Evolutionary conservation across 257 asterid species (phyloP).

Genomic region (Leonotis leonurus): DNA sequence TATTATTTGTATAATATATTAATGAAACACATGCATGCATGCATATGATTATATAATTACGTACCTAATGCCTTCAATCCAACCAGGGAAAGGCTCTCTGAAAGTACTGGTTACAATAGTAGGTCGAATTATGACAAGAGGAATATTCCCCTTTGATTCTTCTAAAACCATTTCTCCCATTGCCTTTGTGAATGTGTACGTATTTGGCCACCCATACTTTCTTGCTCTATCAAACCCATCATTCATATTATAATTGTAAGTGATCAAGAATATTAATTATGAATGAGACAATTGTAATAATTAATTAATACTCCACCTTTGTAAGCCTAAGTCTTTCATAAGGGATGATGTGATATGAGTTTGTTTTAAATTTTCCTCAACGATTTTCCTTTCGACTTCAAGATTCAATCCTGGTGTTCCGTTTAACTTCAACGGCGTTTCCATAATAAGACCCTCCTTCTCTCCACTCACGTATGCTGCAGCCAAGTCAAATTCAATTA

Average conservation of each 20-base stretch:
- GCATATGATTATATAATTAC: not conserved
- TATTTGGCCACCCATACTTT: slow-evolving; percentile 58
- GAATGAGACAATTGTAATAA: too few species aligned
- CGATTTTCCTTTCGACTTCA: slow-evolving; percentile 14
- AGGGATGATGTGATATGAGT: slow-evolving; percentile 5
- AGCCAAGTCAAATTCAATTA: too few species aligned
- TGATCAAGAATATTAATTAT: not conserved
- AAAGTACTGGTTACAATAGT: slow-evolving; percentile 49
- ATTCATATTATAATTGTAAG: too few species aligned
- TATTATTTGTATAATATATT: too few species aligned
- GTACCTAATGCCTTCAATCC: slow-evolving; percentile 58
- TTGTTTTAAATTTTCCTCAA: slow-evolving; percentile 12
- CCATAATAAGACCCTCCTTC: slow-evolving; percentile 30
- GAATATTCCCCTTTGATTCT: slow-evolving; percentile 12
- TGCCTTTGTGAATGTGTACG: slow-evolving; percentile 53
- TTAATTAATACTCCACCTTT: too few species aligned
- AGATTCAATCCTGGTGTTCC: slow-evolving; percentile 27
- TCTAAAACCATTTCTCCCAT: slow-evolving; percentile 65
- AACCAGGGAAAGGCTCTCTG: slow-evolving; percentile 56
- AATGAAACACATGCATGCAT: not conserved
- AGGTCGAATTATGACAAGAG: slow-evolving; percentile 45
- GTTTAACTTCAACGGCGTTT: slow-evolving; percentile 28
- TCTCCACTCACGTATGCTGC: slow-evolving; percentile 48
- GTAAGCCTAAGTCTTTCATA: slow-evolving; percentile 33
- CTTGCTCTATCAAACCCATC: slow-evolving; percentile 54